Evolutionary conservation across 1,284 basidiomycete genomes (phyloP), one percentile per base, ranked within the genome.

Genomic region (Amylostereum areolatum): DNA sequence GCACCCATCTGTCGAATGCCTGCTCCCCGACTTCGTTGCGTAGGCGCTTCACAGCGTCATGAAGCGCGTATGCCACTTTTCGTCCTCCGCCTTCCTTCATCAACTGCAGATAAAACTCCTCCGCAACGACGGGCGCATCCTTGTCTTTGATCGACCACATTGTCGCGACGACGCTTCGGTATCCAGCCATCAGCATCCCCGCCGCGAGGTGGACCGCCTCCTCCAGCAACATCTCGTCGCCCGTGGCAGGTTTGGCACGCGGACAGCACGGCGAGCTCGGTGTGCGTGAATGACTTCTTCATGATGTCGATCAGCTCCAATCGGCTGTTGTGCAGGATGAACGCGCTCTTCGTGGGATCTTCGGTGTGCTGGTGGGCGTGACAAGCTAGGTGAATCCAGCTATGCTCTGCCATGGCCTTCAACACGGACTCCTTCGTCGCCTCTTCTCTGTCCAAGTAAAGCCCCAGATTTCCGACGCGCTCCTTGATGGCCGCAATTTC

Each of bases 101-200:
- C 30, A 29, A 44, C 12, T 31, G 40, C n/a, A 24, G n/a, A 51
- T 52, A 53, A 42, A 46, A 25, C 33, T 25, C 25, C 18, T 57
- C 47, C 44, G 57, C 47, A 49, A 57, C 51, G 18, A 45, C 5
- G 42, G 53, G 30, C 37, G 48, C 46, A 46, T 45, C 42, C 29
- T 36, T 28, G 32, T 60, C 57, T 3, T 46, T 43, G 25, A 59
- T 59, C 7, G 52, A 55, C 61, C 61, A 63, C 56, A 62, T 55
- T 29, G 60, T 62, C 27, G 57, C 61, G 29, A 62, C 46, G n/a
- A 54, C 52, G 27, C 52, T 48, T n/a, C 49, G 49, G 41, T 50
- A 60, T 18, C 61, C 61, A 24, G 57, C 53, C 12, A 58, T 51
- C 29, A 56, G 52, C 61, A 63, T 51, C 27, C 55, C 56, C 25